A percentile compares a stretch with the other conserved stretches of the same genome.
Conservation (phyloP, 306 rosid genomes). For the Mimosa bimucronata region DNA sequence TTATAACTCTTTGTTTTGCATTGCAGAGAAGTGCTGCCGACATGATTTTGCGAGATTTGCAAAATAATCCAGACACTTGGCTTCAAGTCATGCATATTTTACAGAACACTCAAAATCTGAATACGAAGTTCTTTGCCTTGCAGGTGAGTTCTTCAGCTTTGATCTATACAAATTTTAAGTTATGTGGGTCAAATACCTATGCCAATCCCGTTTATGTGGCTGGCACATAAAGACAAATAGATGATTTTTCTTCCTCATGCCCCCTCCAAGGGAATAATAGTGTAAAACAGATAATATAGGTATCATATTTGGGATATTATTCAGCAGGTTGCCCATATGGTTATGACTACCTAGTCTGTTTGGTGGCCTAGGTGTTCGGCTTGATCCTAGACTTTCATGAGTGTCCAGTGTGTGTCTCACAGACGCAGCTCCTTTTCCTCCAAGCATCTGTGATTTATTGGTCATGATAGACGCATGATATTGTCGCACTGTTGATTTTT, state of each 20-base stretch:
- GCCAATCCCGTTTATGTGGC: neutral
- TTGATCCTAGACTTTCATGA: neutral
- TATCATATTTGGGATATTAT: neutral
- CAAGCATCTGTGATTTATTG: neutral
- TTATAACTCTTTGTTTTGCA: neutral
- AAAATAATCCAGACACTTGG: slow-evolving; percentile 96
- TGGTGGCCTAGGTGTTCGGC: neutral
- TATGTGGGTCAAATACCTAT: neutral
- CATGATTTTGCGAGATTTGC: slow-evolving; percentile 86
- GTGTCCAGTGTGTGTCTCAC: neutral
- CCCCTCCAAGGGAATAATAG: neutral
- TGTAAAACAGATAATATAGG: neutral
- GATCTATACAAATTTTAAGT: neutral
- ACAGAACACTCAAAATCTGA: slow-evolving; percentile 75
- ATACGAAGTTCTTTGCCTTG: slow-evolving; percentile 96
- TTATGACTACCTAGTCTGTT: neutral
- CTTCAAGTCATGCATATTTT: slow-evolving; percentile 97
- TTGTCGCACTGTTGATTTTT: neutral
- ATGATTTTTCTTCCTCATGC: neutral
- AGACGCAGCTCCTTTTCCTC: neutral
- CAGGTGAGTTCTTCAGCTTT: slow-evolving; percentile 62
- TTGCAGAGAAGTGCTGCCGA: slow-evolving; percentile 94
- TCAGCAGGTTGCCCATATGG: neutral
- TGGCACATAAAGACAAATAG: neutral
- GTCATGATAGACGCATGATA: neutral